A percentile compares a stretch with the other conserved stretches of the same genome.
Evolutionary conservation across 768 basidiomycete genomes (phyloP).

Genomic region (Rickenella mellea): DNA sequence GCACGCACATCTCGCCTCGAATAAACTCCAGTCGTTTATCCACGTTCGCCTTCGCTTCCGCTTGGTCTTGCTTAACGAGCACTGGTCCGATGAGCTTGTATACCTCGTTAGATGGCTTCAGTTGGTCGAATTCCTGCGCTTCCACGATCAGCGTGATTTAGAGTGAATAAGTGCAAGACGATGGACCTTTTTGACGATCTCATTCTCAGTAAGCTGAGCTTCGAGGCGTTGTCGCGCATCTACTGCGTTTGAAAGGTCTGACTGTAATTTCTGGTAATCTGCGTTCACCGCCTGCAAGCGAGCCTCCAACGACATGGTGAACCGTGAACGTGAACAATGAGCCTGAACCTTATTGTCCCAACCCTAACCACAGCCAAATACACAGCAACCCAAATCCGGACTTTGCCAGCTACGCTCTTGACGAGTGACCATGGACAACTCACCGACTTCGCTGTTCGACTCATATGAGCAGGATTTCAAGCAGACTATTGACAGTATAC

Average conservation of each 20-base stretch:
- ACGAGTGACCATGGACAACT: slow-evolving; percentile 62
- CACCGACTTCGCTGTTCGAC: slow-evolving; percentile 80
- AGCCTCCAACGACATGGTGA: slow-evolving; percentile 46
- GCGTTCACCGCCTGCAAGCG: slow-evolving; percentile 58
- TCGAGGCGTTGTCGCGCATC: slow-evolving; percentile 84
- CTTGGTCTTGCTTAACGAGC: slow-evolving; percentile 80
- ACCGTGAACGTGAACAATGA: no score
- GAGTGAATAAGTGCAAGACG: not conserved
- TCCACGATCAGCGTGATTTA: not conserved
- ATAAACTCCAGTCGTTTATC: slow-evolving; percentile 89
- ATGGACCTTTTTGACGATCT: slow-evolving; percentile 78
- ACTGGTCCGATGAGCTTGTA: slow-evolving; percentile 92
- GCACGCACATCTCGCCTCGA: slow-evolving; percentile 69
- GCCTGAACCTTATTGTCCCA: no score
- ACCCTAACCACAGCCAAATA: no score
- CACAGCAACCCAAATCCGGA: no score
- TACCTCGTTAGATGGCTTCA: slow-evolving; percentile 69
- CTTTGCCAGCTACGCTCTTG: no score
- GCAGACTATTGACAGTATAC: slow-evolving; percentile 67
- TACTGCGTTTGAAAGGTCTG: slow-evolving; percentile 60
- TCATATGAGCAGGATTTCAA: slow-evolving; percentile 90
- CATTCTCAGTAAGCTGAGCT: slow-evolving; percentile 84
- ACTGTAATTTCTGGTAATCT: slow-evolving; percentile 77
- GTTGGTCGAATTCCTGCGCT: slow-evolving; percentile 66
- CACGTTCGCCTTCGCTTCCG: slow-evolving; percentile 80